Percentiles rank a stretch among this genome's conserved stretches.
These are phyloP conservation scores for Teratosphaeria destructans DNA, from an alignment of 2,329 filamentous ascomycete genomes.

Conservation along the genomic window DNA sequence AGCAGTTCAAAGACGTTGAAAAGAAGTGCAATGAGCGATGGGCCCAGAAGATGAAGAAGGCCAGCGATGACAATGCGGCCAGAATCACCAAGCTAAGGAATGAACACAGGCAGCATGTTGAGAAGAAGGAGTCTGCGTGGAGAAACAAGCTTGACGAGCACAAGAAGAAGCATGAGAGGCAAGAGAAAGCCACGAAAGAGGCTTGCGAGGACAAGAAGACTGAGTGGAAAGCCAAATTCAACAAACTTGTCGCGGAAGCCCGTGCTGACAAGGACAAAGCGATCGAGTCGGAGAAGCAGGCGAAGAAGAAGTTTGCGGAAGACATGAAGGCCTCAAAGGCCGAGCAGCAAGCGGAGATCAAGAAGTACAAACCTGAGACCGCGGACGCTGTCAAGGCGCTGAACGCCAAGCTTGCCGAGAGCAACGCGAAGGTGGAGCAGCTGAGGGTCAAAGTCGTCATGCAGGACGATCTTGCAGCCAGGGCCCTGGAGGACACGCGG, in stretches of 20 bases:
- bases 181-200: neutral
- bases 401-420: slow-evolving; percentile 1
- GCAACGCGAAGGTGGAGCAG: slow-evolving; percentile 1
- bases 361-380: slow-evolving; percentile 5
- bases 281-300: neutral
- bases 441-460: neutral
- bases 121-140: neutral
- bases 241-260: neutral
- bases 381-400: slow-evolving; percentile 6
- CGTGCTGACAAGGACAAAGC: neutral
- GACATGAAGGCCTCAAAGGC: slow-evolving; percentile 3
- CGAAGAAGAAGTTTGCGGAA: slow-evolving; percentile 1
- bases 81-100: neutral
- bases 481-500: neutral
- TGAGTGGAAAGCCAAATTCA: neutral
- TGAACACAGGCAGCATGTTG: neutral
- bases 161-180: neutral
- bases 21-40: slow-evolving; percentile 1
- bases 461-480: slow-evolving; percentile 1
- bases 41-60: slow-evolving; percentile 3
- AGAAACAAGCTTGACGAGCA: neutral
- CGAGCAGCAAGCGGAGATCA: slow-evolving; percentile 5
- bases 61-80: neutral
- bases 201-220: neutral
- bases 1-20: neutral